Conservation (phyloP, 1,284 basidiomycete genomes). For the Cryptococcus amylolentus region DNA sequence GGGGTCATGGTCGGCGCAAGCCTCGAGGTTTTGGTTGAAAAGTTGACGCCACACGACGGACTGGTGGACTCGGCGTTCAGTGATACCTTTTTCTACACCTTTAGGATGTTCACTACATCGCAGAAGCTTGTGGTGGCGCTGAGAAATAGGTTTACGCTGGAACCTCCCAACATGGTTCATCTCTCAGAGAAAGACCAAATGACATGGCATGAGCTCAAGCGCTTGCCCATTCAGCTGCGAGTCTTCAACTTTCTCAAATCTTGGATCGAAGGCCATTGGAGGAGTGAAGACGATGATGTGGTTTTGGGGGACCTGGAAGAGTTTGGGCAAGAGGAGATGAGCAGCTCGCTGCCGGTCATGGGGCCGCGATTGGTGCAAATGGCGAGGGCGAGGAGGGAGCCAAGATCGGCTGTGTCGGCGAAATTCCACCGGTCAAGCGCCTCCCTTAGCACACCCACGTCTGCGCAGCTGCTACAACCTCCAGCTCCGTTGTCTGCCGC, state of each 20-base stretch:
- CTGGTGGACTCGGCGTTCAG: constrained; percentile 76
- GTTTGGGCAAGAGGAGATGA: constrained; percentile 45
- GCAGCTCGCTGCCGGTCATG: constrained; percentile 41
- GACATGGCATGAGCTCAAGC: constrained; percentile 79
- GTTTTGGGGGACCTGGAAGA: constrained; percentile 46
- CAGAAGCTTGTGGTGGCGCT: constrained; percentile 69
- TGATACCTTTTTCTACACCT: constrained; percentile 90
- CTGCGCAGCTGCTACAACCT: constrained; percentile 9
- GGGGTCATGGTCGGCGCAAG: constrained; percentile 89
- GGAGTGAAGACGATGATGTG: constrained; percentile 58
- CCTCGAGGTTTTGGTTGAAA: constrained; percentile 80
- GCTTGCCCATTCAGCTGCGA: constrained; percentile 79
- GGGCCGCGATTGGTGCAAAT: constrained; percentile 36
- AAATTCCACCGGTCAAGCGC: neutral
- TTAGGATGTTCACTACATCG: constrained; percentile 87
- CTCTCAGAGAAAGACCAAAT: constrained; percentile 57
- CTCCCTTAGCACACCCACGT: neutral
- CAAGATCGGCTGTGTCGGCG: neutral
- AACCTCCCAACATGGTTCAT: constrained; percentile 40
- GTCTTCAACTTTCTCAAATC: constrained; percentile 87
- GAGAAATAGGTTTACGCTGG: constrained; percentile 75
- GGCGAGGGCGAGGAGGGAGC: constrained; percentile 10
- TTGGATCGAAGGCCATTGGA: constrained; percentile 92
- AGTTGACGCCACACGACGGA: constrained; percentile 92
- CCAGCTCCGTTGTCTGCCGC: constrained; percentile 3